Conservation (phyloP, 208 protist species). For the Leishmania martiniquensis region DNA sequence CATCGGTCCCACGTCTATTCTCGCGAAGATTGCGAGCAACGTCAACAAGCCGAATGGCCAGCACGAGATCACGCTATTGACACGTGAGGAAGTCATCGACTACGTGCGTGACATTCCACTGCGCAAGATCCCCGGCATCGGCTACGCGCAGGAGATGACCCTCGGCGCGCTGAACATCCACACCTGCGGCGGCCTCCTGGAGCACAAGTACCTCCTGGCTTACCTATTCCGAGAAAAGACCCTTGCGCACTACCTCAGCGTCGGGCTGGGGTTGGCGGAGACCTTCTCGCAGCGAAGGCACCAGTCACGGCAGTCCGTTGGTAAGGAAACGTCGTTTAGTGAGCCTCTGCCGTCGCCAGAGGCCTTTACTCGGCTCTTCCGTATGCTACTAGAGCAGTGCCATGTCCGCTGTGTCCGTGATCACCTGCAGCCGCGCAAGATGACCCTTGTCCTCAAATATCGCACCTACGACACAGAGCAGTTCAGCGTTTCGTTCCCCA, state of each 20-base stretch:
- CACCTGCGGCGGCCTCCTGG: slow-evolving; percentile 78
- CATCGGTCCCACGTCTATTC: slow-evolving; percentile 81
- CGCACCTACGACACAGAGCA: slow-evolving; percentile 75
- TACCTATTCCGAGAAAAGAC: slow-evolving; percentile 83
- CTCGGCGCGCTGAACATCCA: slow-evolving; percentile 76
- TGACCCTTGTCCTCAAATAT: slow-evolving; percentile 74
- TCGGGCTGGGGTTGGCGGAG: slow-evolving; percentile 72
- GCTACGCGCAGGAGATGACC: slow-evolving; percentile 68
- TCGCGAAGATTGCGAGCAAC: slow-evolving; percentile 94
- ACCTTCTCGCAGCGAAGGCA: slow-evolving; percentile 53
- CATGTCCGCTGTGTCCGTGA: slow-evolving; percentile 69
- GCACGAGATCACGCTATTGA: slow-evolving; percentile 82
- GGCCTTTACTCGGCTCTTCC: slow-evolving; percentile 59
- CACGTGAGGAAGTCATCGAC: slow-evolving; percentile 74
- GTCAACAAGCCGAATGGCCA: slow-evolving; percentile 96
- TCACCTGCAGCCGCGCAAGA: slow-evolving; percentile 42
- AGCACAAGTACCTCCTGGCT: slow-evolving; percentile 66
- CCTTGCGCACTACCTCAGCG: slow-evolving; percentile 74
- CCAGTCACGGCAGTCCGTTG: slow-evolving; percentile 64
- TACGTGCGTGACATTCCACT: slow-evolving; percentile 81
- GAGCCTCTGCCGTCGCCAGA: slow-evolving; percentile 52
- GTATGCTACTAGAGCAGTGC: slow-evolving; percentile 45
- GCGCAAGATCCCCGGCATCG: slow-evolving; percentile 84
- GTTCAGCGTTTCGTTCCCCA: slow-evolving; percentile 57
- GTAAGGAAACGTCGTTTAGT: slow-evolving; percentile 82